Evolutionary conservation across 2,329 filamentous ascomycete species (phyloP), one percentile per base, ranked within the genome.

Genomic region (Pyricularia sp.): DNA sequence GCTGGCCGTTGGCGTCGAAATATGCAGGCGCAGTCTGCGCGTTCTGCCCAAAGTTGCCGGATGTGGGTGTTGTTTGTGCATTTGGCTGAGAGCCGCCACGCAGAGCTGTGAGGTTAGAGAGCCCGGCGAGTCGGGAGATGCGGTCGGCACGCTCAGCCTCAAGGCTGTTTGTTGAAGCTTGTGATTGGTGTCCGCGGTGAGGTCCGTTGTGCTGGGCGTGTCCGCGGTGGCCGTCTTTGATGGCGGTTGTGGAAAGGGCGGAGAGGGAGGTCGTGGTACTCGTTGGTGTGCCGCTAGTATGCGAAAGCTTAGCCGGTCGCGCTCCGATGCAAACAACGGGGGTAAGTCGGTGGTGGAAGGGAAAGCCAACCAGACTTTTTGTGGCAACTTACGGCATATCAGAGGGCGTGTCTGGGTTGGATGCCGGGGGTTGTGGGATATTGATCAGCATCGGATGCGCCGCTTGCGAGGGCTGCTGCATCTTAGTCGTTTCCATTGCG

Each of bases 221-320:
- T 72, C 94, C 94, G 70, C 93, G 92, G 76, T 97, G 93, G 74
- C 94, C 94, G 77, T 98, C 94, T 80, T 97, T 97, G 84, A 97
- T 97, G 67, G 94, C 94, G 14, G 93, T 95, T 23, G 94, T 97
- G 20, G 93, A 97, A 65, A 98, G 86, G 59, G 93, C 90, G 30
- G 93, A 97, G 75, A 98, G 90, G 67, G 93, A 96, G 14, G 94
- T 97, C 3, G 92, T 96, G 59, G 92, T 91, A 73, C 93, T 97
- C 72, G 95, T 97, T 3, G 94, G 94, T 2, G 94, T 98, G 75
- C 94, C 94, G 72, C 93, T 97, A 72, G 55, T 67, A 61, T 65
- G n/a, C 72, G 31, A 72, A 68, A 72, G 59, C 25, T 63, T 28
- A 28, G 26, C 25, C 3, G 1, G 59, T 30, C 12, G 59, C 59